These are phyloP conservation scores for Aureobasidium sp. DNA, from an alignment of 2,329 filamentous ascomycete genomes.

Conservation along the genomic window DNA sequence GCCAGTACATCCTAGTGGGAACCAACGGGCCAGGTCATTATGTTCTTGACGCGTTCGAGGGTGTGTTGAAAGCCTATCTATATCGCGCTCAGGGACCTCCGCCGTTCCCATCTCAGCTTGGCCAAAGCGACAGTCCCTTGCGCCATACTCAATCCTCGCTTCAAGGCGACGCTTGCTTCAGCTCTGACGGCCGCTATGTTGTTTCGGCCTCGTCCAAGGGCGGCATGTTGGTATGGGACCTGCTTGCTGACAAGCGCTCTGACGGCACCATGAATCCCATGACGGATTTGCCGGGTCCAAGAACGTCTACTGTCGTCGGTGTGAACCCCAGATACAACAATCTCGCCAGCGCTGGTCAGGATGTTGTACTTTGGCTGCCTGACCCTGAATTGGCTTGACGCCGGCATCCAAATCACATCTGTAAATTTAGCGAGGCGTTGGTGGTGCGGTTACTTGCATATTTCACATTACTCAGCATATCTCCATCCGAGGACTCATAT, in stretches of 20 bases:
- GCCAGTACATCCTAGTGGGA: constrained; percentile 75
- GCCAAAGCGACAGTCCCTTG: constrained; percentile 15
- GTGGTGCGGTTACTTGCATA: constrained; percentile 4
- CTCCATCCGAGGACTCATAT: background rate
- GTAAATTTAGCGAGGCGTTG: constrained; percentile 15
- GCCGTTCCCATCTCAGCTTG: constrained; percentile 17
- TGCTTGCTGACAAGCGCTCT: constrained; percentile 47
- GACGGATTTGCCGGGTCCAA: constrained; percentile 56
- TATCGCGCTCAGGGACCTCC: constrained; percentile 24
- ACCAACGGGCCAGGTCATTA: constrained; percentile 83
- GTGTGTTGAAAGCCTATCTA: constrained; percentile 48
- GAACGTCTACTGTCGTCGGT: constrained; percentile 66
- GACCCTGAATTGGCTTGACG: constrained; percentile 32
- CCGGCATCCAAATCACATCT: background rate
- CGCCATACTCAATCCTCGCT: constrained; percentile 19
- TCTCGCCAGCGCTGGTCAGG: constrained; percentile 81
- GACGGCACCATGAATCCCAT: constrained; percentile 57
- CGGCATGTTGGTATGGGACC: constrained; percentile 83
- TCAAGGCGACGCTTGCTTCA: constrained; percentile 78
- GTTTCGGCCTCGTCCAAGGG: constrained; percentile 66
- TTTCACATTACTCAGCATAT: background rate
- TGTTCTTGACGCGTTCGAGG: constrained; percentile 87
- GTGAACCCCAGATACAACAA: constrained; percentile 92
- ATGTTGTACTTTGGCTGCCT: constrained; percentile 48
- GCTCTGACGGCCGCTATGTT: constrained; percentile 82